Base-by-base conservation (phyloP, 1,284 basidiomycete species). In the Afroboletus lepidellus region DNA sequence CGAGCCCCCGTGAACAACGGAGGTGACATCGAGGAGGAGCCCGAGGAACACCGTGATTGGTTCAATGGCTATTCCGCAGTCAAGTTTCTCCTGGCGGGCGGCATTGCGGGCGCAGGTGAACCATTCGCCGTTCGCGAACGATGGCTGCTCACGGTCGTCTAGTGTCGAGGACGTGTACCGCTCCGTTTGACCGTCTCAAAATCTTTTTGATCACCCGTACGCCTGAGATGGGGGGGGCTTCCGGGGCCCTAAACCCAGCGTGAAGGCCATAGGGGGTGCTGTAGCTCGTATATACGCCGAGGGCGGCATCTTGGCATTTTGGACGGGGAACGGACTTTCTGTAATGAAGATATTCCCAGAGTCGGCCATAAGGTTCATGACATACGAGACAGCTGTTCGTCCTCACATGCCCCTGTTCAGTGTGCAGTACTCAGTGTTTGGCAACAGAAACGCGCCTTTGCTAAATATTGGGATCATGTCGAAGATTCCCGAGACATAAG, bases 331-430 rank as follows among this genome's bases (percentile, higher is more conserved):
- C 63, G 90, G 87, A 30, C 73, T 90, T 32, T 87, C 84, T 18
- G 87, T 94, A 36, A 80, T 86, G 50, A 99, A 99, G 76, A 98
- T 99, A 60, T 91, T 98, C 61, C 96, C 89, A 29, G 95, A 98
- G 75, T 94, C 90, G 39, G 97, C 97, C 18, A 98, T 99, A 81
- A 99, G 98, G 73, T 99, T 99, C 74, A 85, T 97, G 61, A 74
- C 90, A 8, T 99, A 98, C 71, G 97, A 99, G 73, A 91, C 92
- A 57, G 85, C 91, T 49, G 90, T 92, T 62, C 71, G 84, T 82
- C 36, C 47, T 27, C 46, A 57, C 51, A 54, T 56, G 36, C 39
- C 50, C 55, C 23, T 54, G 29, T 50, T 48, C 20, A 29, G 39
- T 48, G 51, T 56, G 37, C 51, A 38, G 44, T 45, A 55, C 57